Base-by-base conservation (phyloP, 768 basidiomycete genomes). In the Trametes meyenii region DNA sequence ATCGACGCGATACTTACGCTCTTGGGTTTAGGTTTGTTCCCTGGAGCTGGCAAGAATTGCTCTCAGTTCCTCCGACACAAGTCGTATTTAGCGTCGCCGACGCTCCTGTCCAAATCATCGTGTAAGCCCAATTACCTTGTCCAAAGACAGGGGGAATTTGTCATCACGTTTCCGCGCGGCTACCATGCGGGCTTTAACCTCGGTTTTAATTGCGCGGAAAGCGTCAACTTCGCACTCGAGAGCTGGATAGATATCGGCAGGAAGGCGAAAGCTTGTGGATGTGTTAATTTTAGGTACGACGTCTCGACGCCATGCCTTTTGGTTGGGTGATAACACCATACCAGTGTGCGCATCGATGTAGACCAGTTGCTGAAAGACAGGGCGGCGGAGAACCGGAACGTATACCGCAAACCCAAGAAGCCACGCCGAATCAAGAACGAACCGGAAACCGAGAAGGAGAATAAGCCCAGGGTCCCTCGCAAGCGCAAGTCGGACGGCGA, bases 171-270 rank as follows among this genome's bases (percentile, higher is more conserved):
- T 70, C 96, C 96, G 0, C 79, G 91, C 50, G 96, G 96, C 1
- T 98, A 98, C 72, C 96, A 98, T 72, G 93, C 95, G 3, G 96
- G 96, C 19, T 96, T 98, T 80, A 98, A 98, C 71, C 78, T 97
- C 44, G 96, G 93, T 7, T 86, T 97, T 71, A 98, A 98, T 70
- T 97, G 95, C 68, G 96, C 96, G 1, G 96, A 98, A 75, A 94
- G 92, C 64, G 93, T 97, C 69, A 98, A 98, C 72, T 98, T 98
- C 71, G 96, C 96, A 0, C 78, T 97, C 26, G 92, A 97, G 44
- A 92, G 90, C 65, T 98, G 96, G 96, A 75, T 98, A 5, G 93
- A 95, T 43, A 74, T 96, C 19, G 96, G 95, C 1, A 80, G 92
- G 58, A 84, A 81, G 57, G 96, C 96, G 7, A 86, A 86, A 63